A percentile compares a stretch with the other conserved stretches of the same genome.
Evolutionary conservation across 192 early-diverging fungal species (phyloP).

Genomic region (Podila epigama): DNA sequence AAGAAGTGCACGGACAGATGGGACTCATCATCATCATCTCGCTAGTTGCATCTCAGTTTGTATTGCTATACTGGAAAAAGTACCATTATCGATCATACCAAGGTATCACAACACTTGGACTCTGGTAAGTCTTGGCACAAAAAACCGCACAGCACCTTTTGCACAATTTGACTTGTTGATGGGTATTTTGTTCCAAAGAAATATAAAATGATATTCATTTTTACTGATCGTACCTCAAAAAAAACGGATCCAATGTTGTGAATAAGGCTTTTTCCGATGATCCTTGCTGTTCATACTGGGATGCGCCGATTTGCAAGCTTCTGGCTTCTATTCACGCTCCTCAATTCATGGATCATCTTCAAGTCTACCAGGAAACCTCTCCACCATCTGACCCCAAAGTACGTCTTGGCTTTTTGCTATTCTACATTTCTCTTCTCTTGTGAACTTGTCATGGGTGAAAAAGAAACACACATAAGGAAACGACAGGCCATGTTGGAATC

Average conservation of each 20-base stretch:
- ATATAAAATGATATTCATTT: no score
- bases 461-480: no score
- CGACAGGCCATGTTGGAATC: background rate
- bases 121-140: conserved; percentile 41
- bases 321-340: conserved; percentile 26
- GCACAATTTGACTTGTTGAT: background rate
- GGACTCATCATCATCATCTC: conserved; percentile 61
- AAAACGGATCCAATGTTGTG: no score
- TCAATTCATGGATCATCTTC: conserved; percentile 58
- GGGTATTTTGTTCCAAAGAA: no score
- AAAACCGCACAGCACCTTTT: background rate
- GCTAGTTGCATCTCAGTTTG: conserved; percentile 63
- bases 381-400: conserved; percentile 64
- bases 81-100: conserved; percentile 66
- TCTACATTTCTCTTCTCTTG: background rate
- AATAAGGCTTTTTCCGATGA: conserved; percentile 31
- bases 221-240: conserved; percentile 9
- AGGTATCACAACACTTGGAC: conserved; percentile 55
- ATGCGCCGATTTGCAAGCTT: conserved; percentile 28
- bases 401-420: background rate
- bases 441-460: background rate
- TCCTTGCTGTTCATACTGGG: conserved; percentile 9
- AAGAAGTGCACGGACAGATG: conserved; percentile 63
- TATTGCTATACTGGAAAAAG: conserved; percentile 67
- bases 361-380: conserved; percentile 66